Base-by-base conservation (phyloP, 345 rosid species). In the Psidium guajava region DNA sequence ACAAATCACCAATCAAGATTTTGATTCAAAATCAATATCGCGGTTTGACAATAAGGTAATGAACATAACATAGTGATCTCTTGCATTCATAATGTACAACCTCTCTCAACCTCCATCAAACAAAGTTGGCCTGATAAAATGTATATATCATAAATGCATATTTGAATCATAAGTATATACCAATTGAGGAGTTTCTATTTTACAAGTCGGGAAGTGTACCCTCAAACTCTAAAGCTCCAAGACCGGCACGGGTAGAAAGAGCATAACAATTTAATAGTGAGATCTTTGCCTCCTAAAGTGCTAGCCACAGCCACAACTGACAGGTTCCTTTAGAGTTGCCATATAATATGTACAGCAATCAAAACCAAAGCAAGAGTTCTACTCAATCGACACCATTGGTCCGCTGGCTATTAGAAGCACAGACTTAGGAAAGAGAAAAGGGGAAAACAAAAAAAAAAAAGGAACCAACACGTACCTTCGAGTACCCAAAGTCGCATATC, bases 401-500 rank as follows among this genome's bases (percentile, higher is more conserved):
- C 77, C 44, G 32, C 28, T 27, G 73, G 84, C 64, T 73, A 28
- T 11, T 18, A 64, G 15, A 69, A 32, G 27, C 52, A 40, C 36
- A 36, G 50, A 14, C 51, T 25, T 40, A 52, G 36, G 24, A 81
- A 51, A 44, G 40, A 54, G 51, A 59, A 3, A 36, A 3, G 36
- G 36, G 36, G 36, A 3, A 36, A 36, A 36, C 2, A 36, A 36
- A 36, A 2, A 36, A 36, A 36, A 49, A 25, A 82, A 85, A 53
- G 58, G 82, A 32, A 84, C 42, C 69, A 50, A 80, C 42, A 47
- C 59, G 59, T 88, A 97, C 99, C 99, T 97, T 97, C n/a, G 99
- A 96, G 87, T 94, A 97, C 51, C 98, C 98, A 88, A 97, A 97
- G 88, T 97, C 99, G 54, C 99, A 94, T 8, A 97, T 97, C 91